These are phyloP conservation scores for Rhizophagus clarus DNA, from an alignment of 192 early-diverging fungal species.

Conservation along the genomic window DNA sequence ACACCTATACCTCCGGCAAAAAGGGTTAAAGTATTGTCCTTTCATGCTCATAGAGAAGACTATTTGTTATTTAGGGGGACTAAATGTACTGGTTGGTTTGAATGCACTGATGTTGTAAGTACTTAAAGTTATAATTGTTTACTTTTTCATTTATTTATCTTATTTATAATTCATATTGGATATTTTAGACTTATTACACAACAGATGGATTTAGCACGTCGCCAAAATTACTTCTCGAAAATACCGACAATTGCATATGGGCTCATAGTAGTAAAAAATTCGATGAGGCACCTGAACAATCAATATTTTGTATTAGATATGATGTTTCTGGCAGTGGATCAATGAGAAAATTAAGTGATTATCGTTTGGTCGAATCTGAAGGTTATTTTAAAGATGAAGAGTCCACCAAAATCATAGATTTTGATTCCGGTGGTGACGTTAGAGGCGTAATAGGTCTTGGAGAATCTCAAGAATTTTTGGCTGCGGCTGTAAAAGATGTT, in stretches of 20 bases:
- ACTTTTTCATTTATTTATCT: not conserved
- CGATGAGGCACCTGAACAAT: conserved; percentile 61
- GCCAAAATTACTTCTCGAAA: conserved; percentile 53
- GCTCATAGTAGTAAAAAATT: conserved; percentile 63
- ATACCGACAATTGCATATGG: conserved; percentile 75
- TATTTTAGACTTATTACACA: conserved; percentile 59
- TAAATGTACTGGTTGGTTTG: conserved; percentile 51
- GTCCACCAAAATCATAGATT: conserved; percentile 42
- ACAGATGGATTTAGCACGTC: conserved; percentile 66
- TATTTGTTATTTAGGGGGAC: conserved; percentile 69
- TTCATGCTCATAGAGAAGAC: conserved; percentile 68
- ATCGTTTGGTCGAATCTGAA: conserved; percentile 70
- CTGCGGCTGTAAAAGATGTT: conserved; percentile 66
- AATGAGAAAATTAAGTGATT: conserved; percentile 38
- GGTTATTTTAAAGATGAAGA: conserved; percentile 70
- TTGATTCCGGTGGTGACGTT: conserved; percentile 58
- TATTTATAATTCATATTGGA: not conserved
- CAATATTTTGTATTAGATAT: conserved; percentile 72
- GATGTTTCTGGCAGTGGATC: conserved; percentile 31
- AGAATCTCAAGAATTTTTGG: conserved; percentile 67
- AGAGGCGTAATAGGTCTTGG: conserved; percentile 75
- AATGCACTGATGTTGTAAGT: conserved; percentile 63
- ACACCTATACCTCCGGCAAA: conserved; percentile 45
- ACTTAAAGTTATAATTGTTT: not conserved
- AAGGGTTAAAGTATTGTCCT: conserved; percentile 44